Percentiles rank a stretch among this genome's conserved stretches.
Evolutionary conservation across 108 stramenopile genomes (phyloP).

Genomic region (Pseudonitzschia multistriata): DNA sequence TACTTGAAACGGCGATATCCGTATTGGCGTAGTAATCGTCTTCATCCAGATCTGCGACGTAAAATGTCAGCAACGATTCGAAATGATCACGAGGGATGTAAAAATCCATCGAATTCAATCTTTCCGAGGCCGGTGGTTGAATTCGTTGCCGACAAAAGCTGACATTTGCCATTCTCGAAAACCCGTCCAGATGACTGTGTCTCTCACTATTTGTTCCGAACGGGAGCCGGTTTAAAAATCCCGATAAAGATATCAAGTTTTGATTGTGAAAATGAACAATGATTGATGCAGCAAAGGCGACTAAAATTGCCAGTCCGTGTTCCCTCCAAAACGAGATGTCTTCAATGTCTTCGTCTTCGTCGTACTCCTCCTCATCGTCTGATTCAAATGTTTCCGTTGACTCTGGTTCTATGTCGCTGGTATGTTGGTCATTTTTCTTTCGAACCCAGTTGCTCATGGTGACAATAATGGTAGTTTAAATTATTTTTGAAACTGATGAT

Average conservation of each 20-base stretch:
- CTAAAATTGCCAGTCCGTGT: slow-evolving; percentile 54
- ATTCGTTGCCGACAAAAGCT: slow-evolving; percentile 33
- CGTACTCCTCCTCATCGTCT: slow-evolving; percentile 33
- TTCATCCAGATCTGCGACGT: slow-evolving; percentile 40
- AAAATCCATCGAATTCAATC: slow-evolving; percentile 47
- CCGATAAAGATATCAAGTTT: neutral
- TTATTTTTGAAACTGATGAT: neutral
- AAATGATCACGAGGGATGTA: slow-evolving; percentile 34
- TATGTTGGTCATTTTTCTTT: neutral
- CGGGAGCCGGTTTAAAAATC: neutral
- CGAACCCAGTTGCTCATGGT: neutral
- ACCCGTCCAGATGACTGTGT: slow-evolving; percentile 34
- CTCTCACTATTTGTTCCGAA: neutral
- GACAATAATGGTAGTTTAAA: neutral
- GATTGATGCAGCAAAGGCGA: slow-evolving; percentile 59
- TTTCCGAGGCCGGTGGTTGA: neutral
- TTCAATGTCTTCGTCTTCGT: slow-evolving; percentile 29
- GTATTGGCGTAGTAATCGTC: slow-evolving; percentile 39
- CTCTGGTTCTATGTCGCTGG: neutral
- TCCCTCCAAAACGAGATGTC: slow-evolving; percentile 42
- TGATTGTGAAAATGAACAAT: slow-evolving; percentile 33
- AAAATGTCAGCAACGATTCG: slow-evolving; percentile 28
- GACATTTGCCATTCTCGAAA: slow-evolving; percentile 42
- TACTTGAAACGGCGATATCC: neutral
- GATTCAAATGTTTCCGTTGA: slow-evolving; percentile 10